Base-by-base conservation (phyloP, 805 yeast species). In the Starmerella roubikii region DNA sequence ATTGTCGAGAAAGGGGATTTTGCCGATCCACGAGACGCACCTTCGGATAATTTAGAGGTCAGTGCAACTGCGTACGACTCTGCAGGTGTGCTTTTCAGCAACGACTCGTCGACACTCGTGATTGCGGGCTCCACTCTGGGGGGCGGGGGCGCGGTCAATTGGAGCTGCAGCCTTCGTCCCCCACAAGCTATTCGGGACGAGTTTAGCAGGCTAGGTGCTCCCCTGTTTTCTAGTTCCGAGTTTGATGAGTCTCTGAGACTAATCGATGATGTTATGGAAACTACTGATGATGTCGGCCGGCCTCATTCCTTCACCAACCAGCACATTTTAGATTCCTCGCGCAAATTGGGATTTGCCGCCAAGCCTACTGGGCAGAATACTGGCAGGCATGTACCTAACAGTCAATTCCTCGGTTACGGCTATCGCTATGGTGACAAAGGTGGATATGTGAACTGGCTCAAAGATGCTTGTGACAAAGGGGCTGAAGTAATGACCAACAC, bases 141-240 rank as follows among this genome's bases (percentile, higher is more conserved):
- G 6, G 77, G 76, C 12, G 76, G 76, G 6, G 59, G 72, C 6
- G 69, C 76, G 12, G 66, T 72, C 31, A 72, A 72, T 55, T 72
- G 77, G 77, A 64, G 69, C 11, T 75, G 76, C 15, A 60, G 68
- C 41, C 48, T 72, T 39, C 61, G 59, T 29, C 67, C 76, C 0
- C 71, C 72, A 1, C 67, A 64, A 52, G 59, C 60, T 37, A 70
- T 71, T 3, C 62, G 77, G 35, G 55, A 61, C 24, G 74, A 70
- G 47, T 72, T 74, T 74, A 67, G 62, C 28, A 57, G 64, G 20
- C 57, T 54, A 37, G 71, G 70, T 0, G 59, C 65, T 10, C 68
- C 67, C 9, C 68, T 67, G 60, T 71, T 61, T n/a, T 68, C 65
- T 3, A 49, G 52, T 10, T 63, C 58, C 13, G 53, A 45, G 15